Evolutionary conservation across 352 stramenopile species (phyloP), one percentile per base, ranked within the genome.

Genomic region (Phytopythium chamaehyphon): DNA sequence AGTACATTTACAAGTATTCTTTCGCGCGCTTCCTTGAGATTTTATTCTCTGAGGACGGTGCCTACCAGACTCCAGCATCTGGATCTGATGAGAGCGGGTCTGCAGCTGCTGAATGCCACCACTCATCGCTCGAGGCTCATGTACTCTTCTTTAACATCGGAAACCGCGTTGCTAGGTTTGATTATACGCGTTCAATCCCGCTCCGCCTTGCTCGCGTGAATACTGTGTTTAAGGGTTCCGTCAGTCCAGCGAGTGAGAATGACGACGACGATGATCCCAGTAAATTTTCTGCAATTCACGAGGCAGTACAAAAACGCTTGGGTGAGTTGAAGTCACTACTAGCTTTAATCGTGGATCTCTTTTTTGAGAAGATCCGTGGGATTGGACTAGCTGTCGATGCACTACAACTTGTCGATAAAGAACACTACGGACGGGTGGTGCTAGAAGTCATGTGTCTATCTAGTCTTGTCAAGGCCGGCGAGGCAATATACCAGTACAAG

Each of bases 1-100:
- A 96, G 77, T 65, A 96, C 90, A 70, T 95, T 19, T 98, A 97
- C 86, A 98, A 98, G 69, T 98, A 97, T 68, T 98, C 87, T 12
- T 98, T 99, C 68, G 96, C 95, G 22, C 97, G 98, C 51, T 98
- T 99, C 47, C 63, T 99, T n/a, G 95, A 99, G 64, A 75, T 98
- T 8, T 85, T 96, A 28, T 98, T 99, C 46, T 91, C 90, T 33
- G 96, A 98, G 51, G 57, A 76, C 18, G 71, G 84, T 36, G 55
- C 63, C 9, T 76, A 84, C 1, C 68, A 91, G 47, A 18, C 35
- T 43, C 35, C 33, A 21, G 16, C 19, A 23, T 53, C 33, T n/a
- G 19, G 19, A n/a, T 37, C n/a, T n/a, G n/a, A 76, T 81, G 59
- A 16, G 16, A 39, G 28, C 28, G 26, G 19, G 24, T 23, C 12